Conservation (phyloP, 2,329 filamentous ascomycete genomes). For the Gaeumannomyces sp. region DNA sequence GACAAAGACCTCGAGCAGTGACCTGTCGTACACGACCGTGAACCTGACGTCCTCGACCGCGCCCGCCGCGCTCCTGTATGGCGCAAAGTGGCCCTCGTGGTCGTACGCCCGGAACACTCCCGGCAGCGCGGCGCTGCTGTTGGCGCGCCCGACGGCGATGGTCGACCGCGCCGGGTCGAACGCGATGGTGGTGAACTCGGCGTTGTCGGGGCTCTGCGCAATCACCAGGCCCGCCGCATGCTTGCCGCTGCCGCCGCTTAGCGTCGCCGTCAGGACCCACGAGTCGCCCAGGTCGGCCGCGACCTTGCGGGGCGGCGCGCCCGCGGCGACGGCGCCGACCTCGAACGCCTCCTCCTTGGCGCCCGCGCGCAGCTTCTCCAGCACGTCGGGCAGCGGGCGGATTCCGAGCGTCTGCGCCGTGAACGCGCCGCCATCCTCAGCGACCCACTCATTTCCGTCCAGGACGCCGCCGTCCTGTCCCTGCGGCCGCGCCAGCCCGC, state of each 20-base stretch:
- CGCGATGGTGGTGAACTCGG: conserved; percentile 6
- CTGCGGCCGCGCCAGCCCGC: background rate
- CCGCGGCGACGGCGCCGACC: background rate
- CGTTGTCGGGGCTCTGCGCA: conserved; percentile 4
- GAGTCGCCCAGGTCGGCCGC: conserved; percentile 4
- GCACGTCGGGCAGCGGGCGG: conserved; percentile 1
- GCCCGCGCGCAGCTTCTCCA: background rate
- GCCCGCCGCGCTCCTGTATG: background rate
- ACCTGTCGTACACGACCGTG: conserved; percentile 6
- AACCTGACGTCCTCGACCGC: conserved; percentile 3
- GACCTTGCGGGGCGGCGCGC: conserved; percentile 2
- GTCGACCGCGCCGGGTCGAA: conserved; percentile 3
- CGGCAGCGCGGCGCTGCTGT: conserved; percentile 2
- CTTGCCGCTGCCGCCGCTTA: background rate
- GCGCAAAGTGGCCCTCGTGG: conserved; percentile 6
- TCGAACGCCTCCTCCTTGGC: conserved; percentile 2
- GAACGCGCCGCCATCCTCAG: background rate
- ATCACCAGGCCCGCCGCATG: background rate
- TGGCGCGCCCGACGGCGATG: conserved; percentile 5
- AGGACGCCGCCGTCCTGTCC: no score
- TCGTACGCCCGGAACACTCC: background rate
- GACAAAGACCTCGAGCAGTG: conserved; percentile 8
- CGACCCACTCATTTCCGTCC: conserved; percentile 3
- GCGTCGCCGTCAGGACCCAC: conserved; percentile 1
- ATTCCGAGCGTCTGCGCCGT: conserved; percentile 5